These are phyloP conservation scores for Mycena crocata DNA, from an alignment of 768 basidiomycete species.

Conservation along the genomic window DNA sequence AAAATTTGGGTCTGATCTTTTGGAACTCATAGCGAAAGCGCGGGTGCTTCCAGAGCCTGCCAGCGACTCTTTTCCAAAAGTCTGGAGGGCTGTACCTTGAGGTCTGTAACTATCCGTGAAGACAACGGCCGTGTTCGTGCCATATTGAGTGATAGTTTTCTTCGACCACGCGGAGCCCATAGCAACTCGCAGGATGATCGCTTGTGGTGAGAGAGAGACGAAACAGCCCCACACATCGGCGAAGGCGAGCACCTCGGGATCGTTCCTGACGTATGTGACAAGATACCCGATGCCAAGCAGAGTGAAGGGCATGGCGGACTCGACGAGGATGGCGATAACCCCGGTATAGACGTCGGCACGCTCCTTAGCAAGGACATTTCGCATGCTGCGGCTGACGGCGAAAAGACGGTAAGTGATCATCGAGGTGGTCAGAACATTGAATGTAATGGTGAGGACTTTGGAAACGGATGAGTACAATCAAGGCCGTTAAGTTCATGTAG, in stretches of 20 bases:
- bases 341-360: conserved; percentile 42
- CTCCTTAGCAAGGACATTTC: conserved; percentile 31
- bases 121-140: conserved; percentile 19
- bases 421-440: conserved; percentile 44
- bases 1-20: not conserved
- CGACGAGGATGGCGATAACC: conserved; percentile 45
- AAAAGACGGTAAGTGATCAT: conserved; percentile 45
- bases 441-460: conserved; percentile 39
- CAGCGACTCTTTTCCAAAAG: conserved; percentile 17
- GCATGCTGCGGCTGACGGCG: conserved; percentile 33
- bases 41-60: not conserved
- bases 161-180: conserved; percentile 23
- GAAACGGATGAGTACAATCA: conserved; percentile 33
- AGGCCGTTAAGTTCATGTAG: conserved; percentile 26
- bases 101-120: conserved; percentile 13
- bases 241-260: conserved; percentile 36
- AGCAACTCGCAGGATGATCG: conserved; percentile 20
- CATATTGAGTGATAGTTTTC: conserved; percentile 20
- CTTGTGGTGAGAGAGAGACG: conserved; percentile 20
- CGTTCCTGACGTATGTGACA: conserved; percentile 44
- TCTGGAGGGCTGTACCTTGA: conserved; percentile 13
- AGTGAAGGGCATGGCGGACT: conserved; percentile 46
- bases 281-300: conserved; percentile 45
- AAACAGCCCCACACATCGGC: conserved; percentile 30
- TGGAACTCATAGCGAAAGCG: not conserved